A percentile compares a stretch with the other conserved stretches of the same genome.
Evolutionary conservation across 305 asterid species (phyloP).

Genomic region (Rubia balearica): DNA sequence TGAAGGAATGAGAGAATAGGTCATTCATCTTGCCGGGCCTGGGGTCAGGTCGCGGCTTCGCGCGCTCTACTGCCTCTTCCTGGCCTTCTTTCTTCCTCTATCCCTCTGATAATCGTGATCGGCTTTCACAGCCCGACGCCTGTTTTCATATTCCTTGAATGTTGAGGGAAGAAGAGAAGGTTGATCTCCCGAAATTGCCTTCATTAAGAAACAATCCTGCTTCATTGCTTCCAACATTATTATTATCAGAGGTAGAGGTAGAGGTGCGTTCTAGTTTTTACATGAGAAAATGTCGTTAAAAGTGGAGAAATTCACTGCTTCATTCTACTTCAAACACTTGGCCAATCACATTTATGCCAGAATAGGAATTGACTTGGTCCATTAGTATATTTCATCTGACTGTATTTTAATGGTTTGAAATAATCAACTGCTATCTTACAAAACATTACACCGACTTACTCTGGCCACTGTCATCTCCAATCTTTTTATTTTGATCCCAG

Average conservation of each 20-base stretch:
- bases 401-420: background rate
- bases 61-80: no score
- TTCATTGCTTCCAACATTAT: constrained; percentile 8
- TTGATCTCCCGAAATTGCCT: constrained; percentile 37
- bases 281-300: constrained; percentile 27
- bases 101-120: background rate
- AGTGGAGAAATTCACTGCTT: constrained; percentile 24
- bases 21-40: constrained; percentile 58
- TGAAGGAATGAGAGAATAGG: constrained; percentile 69
- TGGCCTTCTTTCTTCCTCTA: constrained; percentile 31
- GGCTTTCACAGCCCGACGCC: constrained; percentile 12
- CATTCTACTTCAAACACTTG: constrained; percentile 14
- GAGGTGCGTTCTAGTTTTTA: constrained; percentile 13
- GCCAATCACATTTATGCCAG: constrained; percentile 3
- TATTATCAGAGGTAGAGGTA: constrained; percentile 17
- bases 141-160: constrained; percentile 20
- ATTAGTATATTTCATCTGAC: background rate
- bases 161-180: constrained; percentile 61
- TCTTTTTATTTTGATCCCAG: no score
- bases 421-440: background rate
- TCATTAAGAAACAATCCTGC: constrained; percentile 15
- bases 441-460: background rate
- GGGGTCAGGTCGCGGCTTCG: no score
- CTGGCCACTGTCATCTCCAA: background rate
- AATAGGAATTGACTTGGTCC: constrained; percentile 8